Conservation (phyloP, 805 yeast species). For the Peterozyma toletana region DNA sequence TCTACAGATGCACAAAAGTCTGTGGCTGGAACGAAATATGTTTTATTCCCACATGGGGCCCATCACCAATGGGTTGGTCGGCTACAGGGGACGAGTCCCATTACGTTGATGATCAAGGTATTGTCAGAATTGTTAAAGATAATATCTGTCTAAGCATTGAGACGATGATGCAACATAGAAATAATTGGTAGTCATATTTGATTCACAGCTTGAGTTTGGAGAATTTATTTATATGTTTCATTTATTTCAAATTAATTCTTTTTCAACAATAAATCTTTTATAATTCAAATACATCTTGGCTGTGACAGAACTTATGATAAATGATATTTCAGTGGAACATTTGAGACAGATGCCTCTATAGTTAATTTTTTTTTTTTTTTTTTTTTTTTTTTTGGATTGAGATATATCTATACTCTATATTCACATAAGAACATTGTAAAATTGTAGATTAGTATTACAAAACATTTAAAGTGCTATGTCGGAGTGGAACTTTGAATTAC, state of each 20-base stretch:
- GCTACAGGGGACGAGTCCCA: slow-evolving; percentile 11
- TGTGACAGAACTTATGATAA: too few relatives aligned
- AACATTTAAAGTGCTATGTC: background rate
- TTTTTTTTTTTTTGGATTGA: too few relatives aligned
- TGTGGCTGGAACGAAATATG: slow-evolving; percentile 46
- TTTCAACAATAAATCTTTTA: too few relatives aligned
- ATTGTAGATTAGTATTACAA: background rate
- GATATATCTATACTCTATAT: too few relatives aligned
- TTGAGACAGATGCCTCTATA: too few relatives aligned
- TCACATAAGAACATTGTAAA: background rate
- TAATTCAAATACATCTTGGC: too few relatives aligned
- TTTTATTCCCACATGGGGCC: slow-evolving; percentile 57
- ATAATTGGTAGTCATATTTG: background rate
- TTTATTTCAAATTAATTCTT: background rate
- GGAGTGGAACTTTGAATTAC: slow-evolving; percentile 7
- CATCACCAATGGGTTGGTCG: slow-evolving; percentile 40
- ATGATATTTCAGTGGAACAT: too few relatives aligned
- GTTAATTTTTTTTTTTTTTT: too few relatives aligned
- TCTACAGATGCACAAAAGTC: slow-evolving; percentile 30
- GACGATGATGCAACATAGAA: background rate
- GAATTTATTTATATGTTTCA: background rate
- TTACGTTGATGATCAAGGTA: background rate
- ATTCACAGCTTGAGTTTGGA: background rate
- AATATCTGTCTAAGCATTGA: background rate
- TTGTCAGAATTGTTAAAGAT: background rate